phyloP scores from a whole-genome alignment of 2,329 filamentous ascomycete species.

The Fusarium nelsonii region DNA sequence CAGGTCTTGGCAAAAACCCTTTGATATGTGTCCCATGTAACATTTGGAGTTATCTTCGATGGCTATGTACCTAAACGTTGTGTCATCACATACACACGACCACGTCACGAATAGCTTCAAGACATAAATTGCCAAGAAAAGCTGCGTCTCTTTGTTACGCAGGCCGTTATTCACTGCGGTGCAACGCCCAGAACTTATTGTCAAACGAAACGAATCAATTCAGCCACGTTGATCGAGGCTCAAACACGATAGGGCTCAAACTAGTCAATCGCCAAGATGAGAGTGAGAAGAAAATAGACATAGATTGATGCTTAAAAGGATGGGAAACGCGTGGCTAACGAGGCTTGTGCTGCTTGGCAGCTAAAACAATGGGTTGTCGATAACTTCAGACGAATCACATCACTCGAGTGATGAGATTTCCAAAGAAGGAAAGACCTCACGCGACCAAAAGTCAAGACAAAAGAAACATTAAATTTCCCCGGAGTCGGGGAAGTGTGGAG shows the following conservation, averaged over 20 bases:
- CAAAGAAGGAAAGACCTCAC: slow-evolving; percentile 33
- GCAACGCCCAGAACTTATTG: background rate
- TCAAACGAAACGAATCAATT: background rate
- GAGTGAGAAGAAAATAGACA: background rate
- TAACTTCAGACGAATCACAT: slow-evolving; percentile 16
- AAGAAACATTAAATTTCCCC: slow-evolving; percentile 1
- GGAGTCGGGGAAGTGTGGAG: slow-evolving; percentile 18
- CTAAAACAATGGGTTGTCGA: background rate
- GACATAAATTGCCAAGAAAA: slow-evolving; percentile 4
- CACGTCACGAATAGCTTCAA: slow-evolving; percentile 10
- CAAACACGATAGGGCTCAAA: slow-evolving; percentile 26
- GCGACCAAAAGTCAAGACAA: slow-evolving; percentile 14
- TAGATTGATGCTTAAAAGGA: background rate
- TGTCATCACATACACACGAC: background rate
- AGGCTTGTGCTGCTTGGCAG: slow-evolving; percentile 38
- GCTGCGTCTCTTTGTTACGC: slow-evolving; percentile 12
- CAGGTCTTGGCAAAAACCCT: slow-evolving; percentile 1
- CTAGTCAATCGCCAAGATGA: slow-evolving; percentile 16
- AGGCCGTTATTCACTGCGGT: background rate
- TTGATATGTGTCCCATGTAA: background rate
- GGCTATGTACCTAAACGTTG: background rate
- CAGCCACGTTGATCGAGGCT: slow-evolving; percentile 8
- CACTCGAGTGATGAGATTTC: background rate
- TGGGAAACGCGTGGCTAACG: slow-evolving; percentile 34
- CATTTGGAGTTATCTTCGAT: background rate